These are phyloP conservation scores for Trametes versicolor DNA, from an alignment of 1,284 basidiomycete species.

Conservation along the genomic window DNA sequence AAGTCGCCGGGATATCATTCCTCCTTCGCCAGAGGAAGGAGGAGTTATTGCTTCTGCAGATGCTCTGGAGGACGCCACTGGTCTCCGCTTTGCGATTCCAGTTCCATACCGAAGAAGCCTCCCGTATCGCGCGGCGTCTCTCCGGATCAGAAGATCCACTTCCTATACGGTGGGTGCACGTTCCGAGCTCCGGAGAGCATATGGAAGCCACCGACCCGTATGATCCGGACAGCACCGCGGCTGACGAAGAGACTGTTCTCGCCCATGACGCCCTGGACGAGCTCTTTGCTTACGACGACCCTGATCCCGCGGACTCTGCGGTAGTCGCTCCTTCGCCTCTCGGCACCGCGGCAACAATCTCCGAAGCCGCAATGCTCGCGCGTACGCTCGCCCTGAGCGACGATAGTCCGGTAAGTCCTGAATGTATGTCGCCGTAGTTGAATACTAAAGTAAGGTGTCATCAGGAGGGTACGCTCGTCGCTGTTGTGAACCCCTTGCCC, in stretches of 20 bases:
- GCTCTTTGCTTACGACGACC: background rate
- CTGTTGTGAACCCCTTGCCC: too few relatives aligned
- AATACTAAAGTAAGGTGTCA: background rate
- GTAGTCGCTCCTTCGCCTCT: background rate
- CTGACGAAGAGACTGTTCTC: background rate
- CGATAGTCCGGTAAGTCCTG: too few relatives aligned
- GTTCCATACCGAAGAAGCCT: background rate
- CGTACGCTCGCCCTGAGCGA: too few relatives aligned
- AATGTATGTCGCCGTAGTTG: too few relatives aligned
- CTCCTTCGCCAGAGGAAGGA: conserved; percentile 22
- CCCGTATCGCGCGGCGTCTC: conserved; percentile 1
- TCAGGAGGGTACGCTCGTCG: background rate
- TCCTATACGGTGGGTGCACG: background rate
- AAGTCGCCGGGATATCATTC: background rate
- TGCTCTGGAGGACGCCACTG: conserved; percentile 26
- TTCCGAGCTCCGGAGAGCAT: background rate
- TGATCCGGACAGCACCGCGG: background rate
- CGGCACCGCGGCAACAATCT: background rate
- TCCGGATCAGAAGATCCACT: background rate
- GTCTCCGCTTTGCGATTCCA: conserved; percentile 15
- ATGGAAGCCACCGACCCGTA: background rate
- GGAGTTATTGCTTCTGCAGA: conserved; percentile 20
- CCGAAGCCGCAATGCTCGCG: background rate
- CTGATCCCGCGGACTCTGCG: background rate
- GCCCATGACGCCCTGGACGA: conserved; percentile 7